Percentiles rank a stretch among this genome's conserved stretches.
Evolutionary conservation across 192 early-diverging fungal genomes (phyloP).

Genomic region (Mortierella hygrophila): DNA sequence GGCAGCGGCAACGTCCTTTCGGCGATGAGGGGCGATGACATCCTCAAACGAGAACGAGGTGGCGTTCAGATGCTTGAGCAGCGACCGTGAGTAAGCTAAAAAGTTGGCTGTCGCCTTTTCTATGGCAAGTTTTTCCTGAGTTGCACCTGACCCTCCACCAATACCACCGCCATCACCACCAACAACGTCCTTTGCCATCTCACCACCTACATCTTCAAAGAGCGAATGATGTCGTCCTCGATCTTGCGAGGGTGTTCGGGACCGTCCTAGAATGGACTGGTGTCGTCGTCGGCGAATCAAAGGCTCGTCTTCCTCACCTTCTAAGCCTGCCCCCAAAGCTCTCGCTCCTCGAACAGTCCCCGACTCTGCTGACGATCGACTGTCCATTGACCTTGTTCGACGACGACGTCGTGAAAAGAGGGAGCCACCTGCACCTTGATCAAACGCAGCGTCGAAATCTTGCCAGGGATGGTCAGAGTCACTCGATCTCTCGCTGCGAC

Average conservation of each 20-base stretch:
- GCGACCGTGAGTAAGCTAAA: conserved; percentile 17
- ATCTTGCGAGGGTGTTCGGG: conserved; percentile 1
- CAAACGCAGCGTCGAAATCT: conserved; percentile 26
- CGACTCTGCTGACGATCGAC: background rate
- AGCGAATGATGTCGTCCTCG: background rate
- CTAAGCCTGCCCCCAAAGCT: background rate
- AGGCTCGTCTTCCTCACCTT: background rate
- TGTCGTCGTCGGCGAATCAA: conserved; percentile 1
- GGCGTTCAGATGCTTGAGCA: conserved; percentile 2
- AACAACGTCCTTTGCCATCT: background rate
- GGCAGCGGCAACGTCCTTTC: conserved; percentile 28
- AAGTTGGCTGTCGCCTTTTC: conserved; percentile 33
- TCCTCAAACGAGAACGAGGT: conserved; percentile 18
- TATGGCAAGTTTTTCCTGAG: background rate
- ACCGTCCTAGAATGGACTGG: background rate
- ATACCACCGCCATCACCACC: background rate
- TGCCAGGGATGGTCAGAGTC: conserved; percentile 21
- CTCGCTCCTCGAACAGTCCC: background rate
- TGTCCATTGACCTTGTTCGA: background rate
- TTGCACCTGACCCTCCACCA: background rate
- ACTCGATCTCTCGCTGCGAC: conserved; percentile 15
- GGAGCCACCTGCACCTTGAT: background rate
- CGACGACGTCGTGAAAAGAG: background rate
- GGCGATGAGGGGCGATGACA: conserved; percentile 2
- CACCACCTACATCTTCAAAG: background rate